Evolutionary conservation across 768 basidiomycete genomes (phyloP), one percentile per base, ranked within the genome.

Genomic region (Daedaleopsis sinensis): DNA sequence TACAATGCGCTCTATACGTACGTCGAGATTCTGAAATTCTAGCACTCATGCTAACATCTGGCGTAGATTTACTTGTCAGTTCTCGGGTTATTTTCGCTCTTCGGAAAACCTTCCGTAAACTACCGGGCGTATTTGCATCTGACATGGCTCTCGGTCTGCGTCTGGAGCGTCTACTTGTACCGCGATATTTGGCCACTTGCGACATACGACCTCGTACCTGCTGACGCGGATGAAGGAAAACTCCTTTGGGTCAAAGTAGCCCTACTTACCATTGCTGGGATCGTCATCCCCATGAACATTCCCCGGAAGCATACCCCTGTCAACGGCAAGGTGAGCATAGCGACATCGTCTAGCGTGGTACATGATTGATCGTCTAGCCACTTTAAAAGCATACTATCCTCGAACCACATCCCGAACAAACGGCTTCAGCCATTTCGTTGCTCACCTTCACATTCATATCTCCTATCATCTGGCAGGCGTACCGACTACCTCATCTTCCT

Each of bases 331-430:
- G 75, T 76, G n/a, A 16, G 67, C 46, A 47, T 35, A 1, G 23
- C 23, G 13, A 7, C 4, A 12, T 42, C 11, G 24, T n/a, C 8
- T 18, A 23, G 27, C 1, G 16, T 32, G n/a, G 4, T 9, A n/a
- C 13, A 19, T 51, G 11, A 15, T 24, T 5, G 13, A 32, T 32
- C 27, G 27, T 32, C 47, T 24, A 18, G 24, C 42, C 19, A 5
- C 35, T 23, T 12, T 3, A 13, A 42, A 35, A 48, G 48, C 46
- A 37, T 16, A 9, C n/a, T n/a, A n/a, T 11, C 23, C 9, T 60
- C 57, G 70, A 58, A 32, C 70, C 73, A 1, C 74, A 74, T 56
- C 78, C 80, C 0, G 81, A 84, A 64, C 82, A 82, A 58, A 80
- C 79, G 7, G 77, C 80, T 1, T 78, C 78, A 0, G 67, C 72